Percentiles rank a stretch among this genome's conserved stretches.
Evolutionary conservation across 805 yeast genomes (phyloP).

Genomic region (Spathaspora hagerdaliae): DNA sequence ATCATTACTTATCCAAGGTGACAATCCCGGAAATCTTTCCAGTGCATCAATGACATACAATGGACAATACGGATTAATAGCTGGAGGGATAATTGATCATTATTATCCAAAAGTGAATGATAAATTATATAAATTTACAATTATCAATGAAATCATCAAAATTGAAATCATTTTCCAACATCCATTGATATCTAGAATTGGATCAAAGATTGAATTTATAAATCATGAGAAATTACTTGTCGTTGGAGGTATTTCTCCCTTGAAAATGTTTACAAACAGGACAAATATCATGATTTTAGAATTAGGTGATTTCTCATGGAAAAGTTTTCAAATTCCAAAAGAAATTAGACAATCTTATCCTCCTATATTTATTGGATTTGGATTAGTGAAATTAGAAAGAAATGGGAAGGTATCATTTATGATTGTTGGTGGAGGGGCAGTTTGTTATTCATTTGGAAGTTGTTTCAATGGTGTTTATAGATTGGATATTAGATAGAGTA

Average conservation of each 20-base stretch:
- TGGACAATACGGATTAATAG: conserved; percentile 32
- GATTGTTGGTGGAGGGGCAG: conserved; percentile 68
- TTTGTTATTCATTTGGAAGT: conserved; percentile 76
- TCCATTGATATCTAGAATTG: conserved; percentile 43
- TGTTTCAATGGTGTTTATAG: conserved; percentile 24
- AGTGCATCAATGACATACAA: conserved; percentile 36
- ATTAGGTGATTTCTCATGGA: conserved; percentile 11
- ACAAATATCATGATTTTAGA: conserved; percentile 35
- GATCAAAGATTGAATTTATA: conserved; percentile 36
- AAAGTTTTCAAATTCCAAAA: conserved; percentile 13
- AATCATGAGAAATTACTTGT: conserved; percentile 33
- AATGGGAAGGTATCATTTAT: conserved; percentile 4
- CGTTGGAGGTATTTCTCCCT: conserved; percentile 56
- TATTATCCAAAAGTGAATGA: conserved; percentile 27
- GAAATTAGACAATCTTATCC: conserved; percentile 40
- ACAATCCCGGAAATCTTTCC: conserved; percentile 16
- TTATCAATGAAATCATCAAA: conserved; percentile 13
- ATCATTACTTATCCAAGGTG: conserved; percentile 11
- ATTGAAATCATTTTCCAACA: conserved; percentile 16
- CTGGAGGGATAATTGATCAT: conserved; percentile 44
- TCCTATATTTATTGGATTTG: conserved; percentile 54
- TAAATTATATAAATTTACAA: conserved; percentile 31
- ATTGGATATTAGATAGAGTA: neutral
- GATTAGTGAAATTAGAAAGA: conserved; percentile 17
- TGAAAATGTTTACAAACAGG: conserved; percentile 20